Evolutionary conservation across 805 yeast species (phyloP).

Genomic region (Diddensiella caesifluorescens): DNA sequence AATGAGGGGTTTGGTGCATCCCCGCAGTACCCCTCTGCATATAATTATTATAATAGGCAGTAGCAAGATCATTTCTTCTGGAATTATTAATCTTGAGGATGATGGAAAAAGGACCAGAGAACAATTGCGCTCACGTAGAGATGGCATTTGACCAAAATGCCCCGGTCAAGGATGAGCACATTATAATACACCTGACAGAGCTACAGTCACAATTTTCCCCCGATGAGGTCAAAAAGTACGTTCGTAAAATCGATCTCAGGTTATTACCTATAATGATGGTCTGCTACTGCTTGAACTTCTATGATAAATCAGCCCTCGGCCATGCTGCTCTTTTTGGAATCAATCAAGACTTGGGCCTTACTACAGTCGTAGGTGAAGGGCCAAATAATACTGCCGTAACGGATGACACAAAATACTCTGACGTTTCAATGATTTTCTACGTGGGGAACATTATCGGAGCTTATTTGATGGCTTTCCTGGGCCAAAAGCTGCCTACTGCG

Average conservation of each 20-base stretch:
- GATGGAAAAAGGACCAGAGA: too few relatives aligned
- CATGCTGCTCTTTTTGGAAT: slow-evolving; percentile 50
- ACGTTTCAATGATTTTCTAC: slow-evolving; percentile 2
- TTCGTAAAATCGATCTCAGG: slow-evolving; percentile 13
- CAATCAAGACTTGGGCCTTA: slow-evolving; percentile 38
- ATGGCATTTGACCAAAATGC: too few relatives aligned
- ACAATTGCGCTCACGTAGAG: too few relatives aligned
- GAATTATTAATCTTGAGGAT: too few relatives aligned
- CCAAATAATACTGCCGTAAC: slow-evolving; percentile 11
- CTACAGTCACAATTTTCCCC: too few relatives aligned
- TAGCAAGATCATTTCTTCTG: too few relatives aligned
- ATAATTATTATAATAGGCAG: too few relatives aligned
- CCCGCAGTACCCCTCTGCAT: too few relatives aligned
- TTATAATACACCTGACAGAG: too few relatives aligned
- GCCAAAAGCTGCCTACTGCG: slow-evolving; percentile 19
- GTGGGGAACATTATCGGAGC: slow-evolving; percentile 44
- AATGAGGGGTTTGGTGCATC: too few relatives aligned
- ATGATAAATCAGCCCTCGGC: slow-evolving; percentile 47
- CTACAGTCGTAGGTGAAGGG: slow-evolving; percentile 32
- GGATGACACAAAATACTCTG: not conserved
- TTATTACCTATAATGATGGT: slow-evolving; percentile 16
- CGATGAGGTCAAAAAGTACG: not conserved
- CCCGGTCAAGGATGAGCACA: too few relatives aligned
- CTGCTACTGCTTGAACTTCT: slow-evolving; percentile 12
- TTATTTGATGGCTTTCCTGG: slow-evolving; percentile 40